These are phyloP conservation scores for Microcyclosporella mali DNA, from an alignment of 2,329 filamentous ascomycete genomes.

Conservation along the genomic window DNA sequence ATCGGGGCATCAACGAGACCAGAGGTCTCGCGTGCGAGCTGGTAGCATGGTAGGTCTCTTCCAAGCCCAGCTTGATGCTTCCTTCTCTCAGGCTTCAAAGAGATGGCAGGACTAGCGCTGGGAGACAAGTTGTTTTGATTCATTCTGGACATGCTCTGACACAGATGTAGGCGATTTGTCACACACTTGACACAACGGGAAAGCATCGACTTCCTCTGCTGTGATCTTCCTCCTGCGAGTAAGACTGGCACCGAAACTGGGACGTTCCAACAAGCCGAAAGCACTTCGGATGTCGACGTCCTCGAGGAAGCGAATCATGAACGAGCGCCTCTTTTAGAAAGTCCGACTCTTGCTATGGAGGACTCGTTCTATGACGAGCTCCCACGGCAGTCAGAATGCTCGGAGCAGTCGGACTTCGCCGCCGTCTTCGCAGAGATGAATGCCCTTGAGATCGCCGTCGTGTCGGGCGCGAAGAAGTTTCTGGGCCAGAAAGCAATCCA, in stretches of 20 bases:
- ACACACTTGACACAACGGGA: conserved; percentile 65
- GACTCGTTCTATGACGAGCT: conserved; percentile 24
- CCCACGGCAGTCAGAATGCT: conserved; percentile 11
- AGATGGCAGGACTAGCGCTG: too few relatives aligned
- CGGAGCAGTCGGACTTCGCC: conserved; percentile 36
- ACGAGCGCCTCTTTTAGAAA: conserved; percentile 19
- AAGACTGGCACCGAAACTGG: background rate
- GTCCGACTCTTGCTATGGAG: conserved; percentile 8
- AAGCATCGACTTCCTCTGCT: conserved; percentile 66
- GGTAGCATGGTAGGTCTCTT: conserved; percentile 53
- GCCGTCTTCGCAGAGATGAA: conserved; percentile 72
- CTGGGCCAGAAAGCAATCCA: conserved; percentile 74
- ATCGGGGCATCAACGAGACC: conserved; percentile 60
- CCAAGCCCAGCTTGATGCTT: too few relatives aligned
- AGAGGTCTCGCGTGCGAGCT: conserved; percentile 72
- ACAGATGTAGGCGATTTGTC: conserved; percentile 54
- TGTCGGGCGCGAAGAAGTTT: conserved; percentile 77
- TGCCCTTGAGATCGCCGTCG: conserved; percentile 77
- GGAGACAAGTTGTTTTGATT: too few relatives aligned
- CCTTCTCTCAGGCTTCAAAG: too few relatives aligned
- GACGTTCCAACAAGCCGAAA: conserved; percentile 6
- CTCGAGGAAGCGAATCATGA: conserved; percentile 15
- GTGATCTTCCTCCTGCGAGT: conserved; percentile 53
- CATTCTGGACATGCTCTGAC: conserved; percentile 1
- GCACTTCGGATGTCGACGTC: conserved; percentile 10